phyloP scores from a whole-genome alignment of 2,329 filamentous ascomycete genomes.

The Cladosporium colombiae region DNA sequence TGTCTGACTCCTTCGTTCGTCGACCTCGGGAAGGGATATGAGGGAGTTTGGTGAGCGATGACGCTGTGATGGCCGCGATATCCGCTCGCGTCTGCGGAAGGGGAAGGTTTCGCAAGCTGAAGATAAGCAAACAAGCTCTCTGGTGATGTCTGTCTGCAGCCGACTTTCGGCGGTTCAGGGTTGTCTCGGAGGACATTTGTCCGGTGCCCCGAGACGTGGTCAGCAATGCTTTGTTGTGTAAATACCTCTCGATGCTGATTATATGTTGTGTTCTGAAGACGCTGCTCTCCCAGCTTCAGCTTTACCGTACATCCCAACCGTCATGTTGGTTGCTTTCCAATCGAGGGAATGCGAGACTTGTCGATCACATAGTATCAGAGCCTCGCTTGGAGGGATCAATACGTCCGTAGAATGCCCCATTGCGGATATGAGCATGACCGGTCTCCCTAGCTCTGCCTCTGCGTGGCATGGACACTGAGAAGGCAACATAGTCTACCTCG shows the following conservation, averaged over 20 bases:
- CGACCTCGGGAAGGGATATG: background rate
- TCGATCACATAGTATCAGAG: background rate
- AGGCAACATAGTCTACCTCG: background rate
- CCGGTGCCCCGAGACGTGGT: background rate
- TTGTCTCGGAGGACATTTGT: background rate
- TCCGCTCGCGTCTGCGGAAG: slow-evolving; percentile 6
- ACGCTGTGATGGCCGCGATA: slow-evolving; percentile 10
- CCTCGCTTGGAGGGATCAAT: background rate
- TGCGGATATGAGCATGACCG: background rate
- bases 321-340: background rate
- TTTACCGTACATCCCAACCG: background rate
- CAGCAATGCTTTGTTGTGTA: background rate
- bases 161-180: background rate
- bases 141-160: slow-evolving; percentile 7
- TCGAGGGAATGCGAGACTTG: background rate
- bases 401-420: background rate
- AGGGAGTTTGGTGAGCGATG: slow-evolving; percentile 10
- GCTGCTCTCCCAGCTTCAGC: background rate
- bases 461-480: background rate
- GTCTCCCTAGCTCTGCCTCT: background rate
- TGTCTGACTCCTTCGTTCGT: slow-evolving; percentile 10
- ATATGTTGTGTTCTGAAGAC: background rate
- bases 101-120: slow-evolving; percentile 14
- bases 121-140: slow-evolving; percentile 4
- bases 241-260: background rate